These are phyloP conservation scores for Picea glauca DNA, from an alignment of 75 land plant genomes.

Conservation along the genomic window DNA sequence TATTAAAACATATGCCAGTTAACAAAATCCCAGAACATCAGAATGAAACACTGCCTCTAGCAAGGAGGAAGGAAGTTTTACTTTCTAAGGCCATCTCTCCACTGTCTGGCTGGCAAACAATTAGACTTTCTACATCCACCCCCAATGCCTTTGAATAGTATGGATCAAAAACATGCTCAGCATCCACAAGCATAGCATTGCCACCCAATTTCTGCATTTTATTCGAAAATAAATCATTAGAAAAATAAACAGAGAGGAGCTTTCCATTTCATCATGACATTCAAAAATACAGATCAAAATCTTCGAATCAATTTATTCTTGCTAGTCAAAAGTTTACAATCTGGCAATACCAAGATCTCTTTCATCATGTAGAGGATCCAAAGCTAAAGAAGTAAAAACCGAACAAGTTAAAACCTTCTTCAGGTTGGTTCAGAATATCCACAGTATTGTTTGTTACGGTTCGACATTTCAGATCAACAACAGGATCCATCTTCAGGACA, in stretches of 20 bases:
- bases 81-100: conserved; percentile 99
- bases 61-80: conserved; percentile 20
- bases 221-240: conserved; percentile 10
- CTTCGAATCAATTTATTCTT: neutral
- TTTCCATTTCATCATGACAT: neutral
- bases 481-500: no score
- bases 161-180: conserved; percentile 99
- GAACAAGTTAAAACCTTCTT: neutral
- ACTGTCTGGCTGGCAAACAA: conserved; percentile 96
- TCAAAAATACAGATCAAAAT: neutral
- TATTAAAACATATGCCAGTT: neutral
- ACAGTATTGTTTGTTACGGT: no score
- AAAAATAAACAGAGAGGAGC: neutral
- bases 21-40: neutral
- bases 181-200: conserved; percentile 97
- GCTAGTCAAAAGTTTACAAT: neutral
- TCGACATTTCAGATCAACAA: no score
- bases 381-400: neutral
- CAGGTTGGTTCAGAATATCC: no score
- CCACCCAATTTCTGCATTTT: conserved; percentile 79
- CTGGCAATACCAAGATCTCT: neutral
- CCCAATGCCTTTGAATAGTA: conserved; percentile 84
- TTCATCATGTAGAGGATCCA: neutral
- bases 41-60: neutral
- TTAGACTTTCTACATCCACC: conserved; percentile 89